These are phyloP conservation scores for Tolypocladium capitatum DNA, from an alignment of 2,329 filamentous ascomycete species.

Conservation along the genomic window DNA sequence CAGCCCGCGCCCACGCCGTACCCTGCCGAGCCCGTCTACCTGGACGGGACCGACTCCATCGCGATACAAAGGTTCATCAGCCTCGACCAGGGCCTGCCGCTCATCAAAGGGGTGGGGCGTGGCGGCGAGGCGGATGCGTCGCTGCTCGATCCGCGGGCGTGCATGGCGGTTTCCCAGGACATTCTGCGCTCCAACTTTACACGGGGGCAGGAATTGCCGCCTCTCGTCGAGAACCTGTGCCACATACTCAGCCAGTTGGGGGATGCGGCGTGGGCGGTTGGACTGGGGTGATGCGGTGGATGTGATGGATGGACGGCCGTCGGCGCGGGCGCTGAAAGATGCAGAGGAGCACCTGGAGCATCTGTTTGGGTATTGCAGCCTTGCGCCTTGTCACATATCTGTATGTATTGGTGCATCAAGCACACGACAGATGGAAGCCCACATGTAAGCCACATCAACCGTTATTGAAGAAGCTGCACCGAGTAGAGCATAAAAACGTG, in stretches of 20 bases:
- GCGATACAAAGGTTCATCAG: conserved; percentile 43
- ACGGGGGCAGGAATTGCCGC: conserved; percentile 32
- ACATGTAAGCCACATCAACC: neutral
- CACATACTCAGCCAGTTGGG: conserved; percentile 49
- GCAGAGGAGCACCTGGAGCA: too few relatives aligned
- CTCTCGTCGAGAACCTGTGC: conserved; percentile 55
- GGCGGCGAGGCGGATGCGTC: conserved; percentile 21
- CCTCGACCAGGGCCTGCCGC: conserved; percentile 40
- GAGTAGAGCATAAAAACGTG: neutral
- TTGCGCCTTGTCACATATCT: neutral
- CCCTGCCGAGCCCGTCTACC: conserved; percentile 27
- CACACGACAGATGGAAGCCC: neutral
- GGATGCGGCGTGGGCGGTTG: conserved; percentile 30
- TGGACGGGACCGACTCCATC: conserved; percentile 42
- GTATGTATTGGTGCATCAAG: neutral
- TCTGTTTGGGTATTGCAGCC: neutral
- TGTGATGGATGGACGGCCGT: too few relatives aligned
- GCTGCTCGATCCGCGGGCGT: conserved; percentile 41
- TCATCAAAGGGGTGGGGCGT: conserved; percentile 25
- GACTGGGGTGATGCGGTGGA: conserved; percentile 16
- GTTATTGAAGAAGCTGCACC: too few relatives aligned
- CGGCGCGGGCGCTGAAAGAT: neutral
- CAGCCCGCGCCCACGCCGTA: conserved; percentile 19
- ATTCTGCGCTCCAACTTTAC: conserved; percentile 41
- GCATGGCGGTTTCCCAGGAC: conserved; percentile 45